A percentile compares a stretch with the other conserved stretches of the same genome.
phyloP scores from a whole-genome alignment of 2,329 filamentous ascomycete species.

The Trichothecium roseum region DNA sequence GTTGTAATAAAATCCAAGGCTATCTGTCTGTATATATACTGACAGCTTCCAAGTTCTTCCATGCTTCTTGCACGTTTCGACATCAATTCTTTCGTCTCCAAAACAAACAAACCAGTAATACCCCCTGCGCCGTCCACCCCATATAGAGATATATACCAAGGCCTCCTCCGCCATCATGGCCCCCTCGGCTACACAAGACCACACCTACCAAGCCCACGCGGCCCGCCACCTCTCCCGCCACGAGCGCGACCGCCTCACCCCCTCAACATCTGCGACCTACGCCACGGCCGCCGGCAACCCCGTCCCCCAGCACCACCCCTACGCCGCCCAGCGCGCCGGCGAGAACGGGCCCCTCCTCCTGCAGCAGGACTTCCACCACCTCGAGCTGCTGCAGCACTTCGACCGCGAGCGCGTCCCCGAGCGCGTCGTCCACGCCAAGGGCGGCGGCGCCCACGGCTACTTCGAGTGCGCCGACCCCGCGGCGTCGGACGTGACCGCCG shows the following conservation, averaged over 20 bases:
- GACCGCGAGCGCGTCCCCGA: slow-evolving; percentile 49
- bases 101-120: too few relatives aligned
- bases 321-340: slow-evolving; percentile 44
- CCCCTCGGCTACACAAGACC: slow-evolving; percentile 17
- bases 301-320: slow-evolving; percentile 46
- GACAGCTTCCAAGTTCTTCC: too few relatives aligned
- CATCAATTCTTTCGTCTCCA: too few relatives aligned
- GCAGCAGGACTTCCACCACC: slow-evolving; percentile 40
- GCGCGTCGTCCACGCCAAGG: slow-evolving; percentile 54
- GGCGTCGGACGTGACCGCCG: slow-evolving; percentile 56
- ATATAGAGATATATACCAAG: too few relatives aligned
- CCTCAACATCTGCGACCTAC: slow-evolving; percentile 35
- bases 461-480: slow-evolving; percentile 59
- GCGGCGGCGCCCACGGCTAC: slow-evolving; percentile 58
- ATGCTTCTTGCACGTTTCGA: too few relatives aligned
- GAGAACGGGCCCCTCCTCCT: slow-evolving; percentile 37
- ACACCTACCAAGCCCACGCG: slow-evolving; percentile 25
- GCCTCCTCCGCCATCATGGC: too few relatives aligned
- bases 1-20: too few relatives aligned
- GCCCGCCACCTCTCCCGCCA: slow-evolving; percentile 25
- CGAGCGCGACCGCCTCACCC: slow-evolving; percentile 26
- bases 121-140: too few relatives aligned
- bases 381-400: slow-evolving; percentile 47
- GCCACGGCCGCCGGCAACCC: slow-evolving; percentile 46
- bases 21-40: too few relatives aligned